Base-by-base conservation (phyloP, 768 basidiomycete species). In the Trametopsis cervina region DNA sequence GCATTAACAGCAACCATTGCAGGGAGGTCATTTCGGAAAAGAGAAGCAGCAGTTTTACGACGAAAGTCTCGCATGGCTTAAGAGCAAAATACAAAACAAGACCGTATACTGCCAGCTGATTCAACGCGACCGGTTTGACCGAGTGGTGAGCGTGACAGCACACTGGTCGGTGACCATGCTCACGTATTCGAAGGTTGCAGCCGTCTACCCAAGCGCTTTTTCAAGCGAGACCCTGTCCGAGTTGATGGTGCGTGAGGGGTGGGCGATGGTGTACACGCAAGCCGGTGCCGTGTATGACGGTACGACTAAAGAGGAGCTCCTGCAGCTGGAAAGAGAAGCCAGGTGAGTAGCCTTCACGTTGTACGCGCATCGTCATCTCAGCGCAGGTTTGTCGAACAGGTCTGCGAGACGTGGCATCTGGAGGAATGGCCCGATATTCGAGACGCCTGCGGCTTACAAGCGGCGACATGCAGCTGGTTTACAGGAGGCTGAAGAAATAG, bases 21-120 rank as follows among this genome's bases (percentile, higher is more conserved):
- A 90, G 89, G 77, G 72, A n/a, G 71, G 82, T 0, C 88, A 96
- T 63, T 95, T 92, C 54, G 94, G 94, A 18, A 78, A 81, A 42
- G 78, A 81, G 9, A 78, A 77, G 0, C 93, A 96, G 59, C 81
- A 83, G 0, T 83, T 82, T 48, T 69, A 83, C 0, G 63, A 66
- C n/a, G 92, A 96, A 60, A 83, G 83, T 44, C 62, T 89, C 9
- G 73, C 70, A 0, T 93, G 89, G 84, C 70, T 93, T 13, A 80
- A 75, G 40, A 55, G 66, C 5, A 67, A 66, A 10, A 68, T 90
- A 15, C 66, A 73, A 1, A 78, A 83, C 0, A 78, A 75, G 53
- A 71, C 63, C 0, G 70, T 96, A 1, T 80, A 78, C 43, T 86
- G 87, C 54, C 86, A 90, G 54, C 60, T 93, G 6, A 52, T 88